These are phyloP conservation scores for Penicillium sclerotigenum DNA, from an alignment of 2,329 filamentous ascomycete species.

Conservation along the genomic window DNA sequence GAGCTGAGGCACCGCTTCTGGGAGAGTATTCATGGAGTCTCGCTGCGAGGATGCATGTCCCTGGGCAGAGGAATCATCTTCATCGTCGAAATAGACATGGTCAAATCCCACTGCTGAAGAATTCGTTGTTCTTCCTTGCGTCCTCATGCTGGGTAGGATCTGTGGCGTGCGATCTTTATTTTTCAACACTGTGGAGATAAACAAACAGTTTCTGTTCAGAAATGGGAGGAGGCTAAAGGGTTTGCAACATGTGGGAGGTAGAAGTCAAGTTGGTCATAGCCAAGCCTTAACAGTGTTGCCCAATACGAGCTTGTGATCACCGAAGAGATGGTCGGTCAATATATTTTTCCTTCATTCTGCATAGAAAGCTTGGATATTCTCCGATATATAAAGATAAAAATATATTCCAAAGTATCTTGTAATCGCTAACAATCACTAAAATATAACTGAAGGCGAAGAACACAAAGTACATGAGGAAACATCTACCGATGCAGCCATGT, in stretches of 20 bases:
- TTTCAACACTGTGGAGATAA: not conserved
- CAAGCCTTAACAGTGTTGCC: not conserved
- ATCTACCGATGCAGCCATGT: not conserved
- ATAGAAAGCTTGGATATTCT: not conserved
- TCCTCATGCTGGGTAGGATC: not conserved
- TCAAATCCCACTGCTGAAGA: not conserved
- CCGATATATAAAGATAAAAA: not conserved
- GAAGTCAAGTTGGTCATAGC: not conserved
- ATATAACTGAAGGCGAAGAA: not conserved
- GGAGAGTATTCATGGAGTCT: not conserved
- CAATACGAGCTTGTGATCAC: conserved; percentile 1
- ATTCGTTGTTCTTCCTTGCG: not conserved
- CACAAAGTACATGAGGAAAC: not conserved
- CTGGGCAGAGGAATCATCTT: not conserved
- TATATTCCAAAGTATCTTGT: not conserved
- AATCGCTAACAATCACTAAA: not conserved
- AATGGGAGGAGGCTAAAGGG: not conserved
- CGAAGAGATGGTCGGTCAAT: not conserved
- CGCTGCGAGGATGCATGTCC: not conserved
- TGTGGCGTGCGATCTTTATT: not conserved
- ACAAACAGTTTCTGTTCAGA: not conserved
- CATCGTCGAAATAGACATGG: not conserved
- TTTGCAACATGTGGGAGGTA: not conserved
- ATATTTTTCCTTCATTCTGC: not conserved
- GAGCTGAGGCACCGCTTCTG: not conserved